phyloP scores from a whole-genome alignment of 352 stramenopile genomes.

The Pythium aquatile region DNA sequence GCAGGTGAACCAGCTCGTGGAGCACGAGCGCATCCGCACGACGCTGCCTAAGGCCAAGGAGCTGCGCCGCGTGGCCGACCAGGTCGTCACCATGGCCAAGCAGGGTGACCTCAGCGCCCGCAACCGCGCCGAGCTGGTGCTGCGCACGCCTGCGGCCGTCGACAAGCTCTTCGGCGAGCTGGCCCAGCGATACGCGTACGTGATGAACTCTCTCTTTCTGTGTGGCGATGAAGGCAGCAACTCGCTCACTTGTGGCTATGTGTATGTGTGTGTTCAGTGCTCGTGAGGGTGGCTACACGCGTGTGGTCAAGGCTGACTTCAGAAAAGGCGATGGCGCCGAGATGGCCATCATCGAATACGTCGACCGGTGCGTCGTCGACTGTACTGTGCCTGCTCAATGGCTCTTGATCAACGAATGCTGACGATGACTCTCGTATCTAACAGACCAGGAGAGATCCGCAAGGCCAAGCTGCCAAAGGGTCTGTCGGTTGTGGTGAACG shows the following conservation, averaged over 20 bases:
- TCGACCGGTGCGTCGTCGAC: constrained; percentile 78
- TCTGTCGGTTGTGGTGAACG: constrained; percentile 42
- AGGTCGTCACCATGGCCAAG: constrained; percentile 96
- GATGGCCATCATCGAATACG: constrained; percentile 98
- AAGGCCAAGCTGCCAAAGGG: constrained; percentile 67
- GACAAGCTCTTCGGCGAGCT: constrained; percentile 97
- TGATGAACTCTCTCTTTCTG: constrained; percentile 1
- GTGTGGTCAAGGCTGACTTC: constrained; percentile 94
- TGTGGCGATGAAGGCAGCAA: no score
- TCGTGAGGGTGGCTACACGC: constrained; percentile 94
- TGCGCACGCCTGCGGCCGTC: constrained; percentile 90
- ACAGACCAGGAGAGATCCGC: constrained; percentile 81
- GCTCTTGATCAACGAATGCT: background rate
- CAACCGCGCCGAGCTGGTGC: constrained; percentile 78
- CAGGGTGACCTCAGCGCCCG: constrained; percentile 80
- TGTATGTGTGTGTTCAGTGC: constrained; percentile 18
- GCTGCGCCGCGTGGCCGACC: constrained; percentile 91
- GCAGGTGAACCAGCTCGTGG: constrained; percentile 96
- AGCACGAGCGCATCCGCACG: constrained; percentile 97
- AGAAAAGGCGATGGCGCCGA: constrained; percentile 93
- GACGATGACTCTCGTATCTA: background rate
- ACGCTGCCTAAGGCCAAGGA: constrained; percentile 97
- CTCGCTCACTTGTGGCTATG: background rate
- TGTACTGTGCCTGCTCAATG: no score
- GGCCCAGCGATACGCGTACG: constrained; percentile 92